A percentile compares a stretch with the other conserved stretches of the same genome.
phyloP scores from a whole-genome alignment of 225 moss, liverwort and hornwort genomes.

The Neckera pumila region DNA sequence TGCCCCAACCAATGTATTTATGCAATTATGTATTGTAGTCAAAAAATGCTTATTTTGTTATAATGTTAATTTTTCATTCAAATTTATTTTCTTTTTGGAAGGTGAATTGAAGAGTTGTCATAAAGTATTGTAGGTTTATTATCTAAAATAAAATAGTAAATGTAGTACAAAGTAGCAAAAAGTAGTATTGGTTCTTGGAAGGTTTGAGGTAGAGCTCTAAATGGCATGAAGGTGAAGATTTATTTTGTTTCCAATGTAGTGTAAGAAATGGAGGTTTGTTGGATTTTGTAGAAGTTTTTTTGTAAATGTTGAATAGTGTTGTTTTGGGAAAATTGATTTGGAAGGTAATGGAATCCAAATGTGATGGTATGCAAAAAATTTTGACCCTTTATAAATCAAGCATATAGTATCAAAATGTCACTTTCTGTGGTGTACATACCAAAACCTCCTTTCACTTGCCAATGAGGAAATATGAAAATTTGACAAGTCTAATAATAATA shows the following conservation, averaged over 20 bases:
- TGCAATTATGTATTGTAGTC: background rate
- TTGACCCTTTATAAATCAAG: background rate
- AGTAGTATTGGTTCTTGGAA: background rate
- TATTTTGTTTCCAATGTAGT: background rate
- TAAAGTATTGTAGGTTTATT: background rate
- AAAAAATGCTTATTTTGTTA: rapidly evolving
- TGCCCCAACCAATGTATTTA: no score
- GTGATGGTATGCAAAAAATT: background rate
- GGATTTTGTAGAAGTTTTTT: background rate
- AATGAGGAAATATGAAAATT: background rate
- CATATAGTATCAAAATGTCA: background rate
- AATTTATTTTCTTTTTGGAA: no score
- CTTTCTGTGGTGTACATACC: rapidly evolving
- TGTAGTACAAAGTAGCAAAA: background rate
- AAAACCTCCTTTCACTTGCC: background rate
- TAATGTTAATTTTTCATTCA: background rate
- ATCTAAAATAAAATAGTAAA: background rate
- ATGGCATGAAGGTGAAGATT: background rate
- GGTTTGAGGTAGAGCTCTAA: background rate
- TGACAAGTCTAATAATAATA: background rate
- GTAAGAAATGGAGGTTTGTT: background rate
- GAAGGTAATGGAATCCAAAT: background rate
- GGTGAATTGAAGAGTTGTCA: background rate
- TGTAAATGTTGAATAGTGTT: rapidly evolving
- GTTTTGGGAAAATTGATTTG: background rate